Percentiles rank a stretch among this genome's conserved stretches.
Conservation (phyloP, 192 early-diverging fungal species). For the Coemansia sp. region DNA sequence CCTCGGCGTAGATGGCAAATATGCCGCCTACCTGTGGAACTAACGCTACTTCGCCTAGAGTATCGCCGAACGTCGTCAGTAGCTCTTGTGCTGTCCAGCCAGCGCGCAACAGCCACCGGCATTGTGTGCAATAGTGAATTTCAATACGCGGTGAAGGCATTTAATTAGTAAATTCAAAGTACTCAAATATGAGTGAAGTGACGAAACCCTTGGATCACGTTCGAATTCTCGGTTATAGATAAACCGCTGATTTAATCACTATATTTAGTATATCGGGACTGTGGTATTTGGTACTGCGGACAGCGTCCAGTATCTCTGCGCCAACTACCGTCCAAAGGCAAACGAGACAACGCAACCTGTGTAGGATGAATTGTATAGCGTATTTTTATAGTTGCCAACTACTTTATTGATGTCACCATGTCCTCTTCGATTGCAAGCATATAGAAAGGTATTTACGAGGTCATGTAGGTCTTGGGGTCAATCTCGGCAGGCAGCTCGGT, state of each 20-base stretch:
- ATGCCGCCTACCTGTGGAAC: conserved; percentile 58
- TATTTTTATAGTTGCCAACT: too few relatives aligned
- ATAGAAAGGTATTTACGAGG: too few relatives aligned
- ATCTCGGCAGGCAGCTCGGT: conserved; percentile 82
- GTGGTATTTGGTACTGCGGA: too few relatives aligned
- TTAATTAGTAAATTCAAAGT: background rate
- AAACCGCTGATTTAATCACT: background rate
- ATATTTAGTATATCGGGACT: too few relatives aligned
- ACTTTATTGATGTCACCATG: too few relatives aligned
- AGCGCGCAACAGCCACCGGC: conserved; percentile 59
- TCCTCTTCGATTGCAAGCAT: too few relatives aligned
- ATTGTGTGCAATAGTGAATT: conserved; percentile 59
- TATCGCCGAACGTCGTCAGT: conserved; percentile 63
- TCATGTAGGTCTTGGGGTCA: conserved; percentile 51
- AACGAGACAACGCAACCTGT: too few relatives aligned
- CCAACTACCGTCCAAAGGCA: too few relatives aligned
- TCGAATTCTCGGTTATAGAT: background rate
- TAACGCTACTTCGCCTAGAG: conserved; percentile 66
- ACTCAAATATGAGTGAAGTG: background rate
- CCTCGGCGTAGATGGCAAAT: conserved; percentile 31
- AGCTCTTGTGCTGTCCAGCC: conserved; percentile 75
- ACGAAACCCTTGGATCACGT: background rate
- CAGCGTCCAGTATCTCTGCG: too few relatives aligned
- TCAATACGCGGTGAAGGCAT: conserved; percentile 42
- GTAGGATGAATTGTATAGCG: too few relatives aligned